Percentiles rank a stretch among this genome's conserved stretches.
phyloP scores from a whole-genome alignment of 768 basidiomycete genomes.

The Boletus subcaerulescens region DNA sequence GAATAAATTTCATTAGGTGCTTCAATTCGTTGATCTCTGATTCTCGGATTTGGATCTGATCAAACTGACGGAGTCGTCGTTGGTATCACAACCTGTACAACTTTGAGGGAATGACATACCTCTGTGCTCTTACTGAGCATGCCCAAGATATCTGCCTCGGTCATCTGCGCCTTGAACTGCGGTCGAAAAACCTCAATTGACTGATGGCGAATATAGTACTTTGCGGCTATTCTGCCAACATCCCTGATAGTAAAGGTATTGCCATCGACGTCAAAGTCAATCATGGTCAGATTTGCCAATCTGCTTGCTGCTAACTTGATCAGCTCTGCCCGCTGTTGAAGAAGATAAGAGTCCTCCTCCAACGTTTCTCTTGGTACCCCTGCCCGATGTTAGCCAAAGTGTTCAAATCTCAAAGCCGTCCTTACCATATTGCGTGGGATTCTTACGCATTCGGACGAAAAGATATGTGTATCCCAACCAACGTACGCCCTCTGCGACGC shows the following conservation, averaged over 20 bases:
- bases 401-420: neutral
- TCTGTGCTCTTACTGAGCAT: conserved; percentile 92
- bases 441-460: conserved; percentile 91
- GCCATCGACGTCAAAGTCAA: conserved; percentile 60
- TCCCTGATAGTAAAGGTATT: conserved; percentile 77
- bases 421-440: conserved; percentile 82
- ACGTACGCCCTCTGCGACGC: conserved; percentile 77
- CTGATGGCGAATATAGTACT: conserved; percentile 86
- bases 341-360: conserved; percentile 69
- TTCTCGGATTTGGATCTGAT: conserved; percentile 93
- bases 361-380: conserved; percentile 72
- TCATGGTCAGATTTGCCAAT: conserved; percentile 76
- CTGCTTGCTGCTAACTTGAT: conserved; percentile 62
- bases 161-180: conserved; percentile 76
- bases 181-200: conserved; percentile 87
- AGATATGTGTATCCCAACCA: conserved; percentile 99
- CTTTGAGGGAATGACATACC: conserved; percentile 39
- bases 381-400: conserved; percentile 28
- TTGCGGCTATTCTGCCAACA: conserved; percentile 92
- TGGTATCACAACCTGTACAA: neutral
- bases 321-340: conserved; percentile 64
- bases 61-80: conserved; percentile 54
- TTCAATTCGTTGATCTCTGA: conserved; percentile 84
- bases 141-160: conserved; percentile 85
- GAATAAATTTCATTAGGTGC: conserved; percentile 59